Percentiles rank a stretch among this genome's conserved stretches.
Evolutionary conservation across 2,329 filamentous ascomycete genomes (phyloP).

Genomic region (Zymoseptoria passerinii): DNA sequence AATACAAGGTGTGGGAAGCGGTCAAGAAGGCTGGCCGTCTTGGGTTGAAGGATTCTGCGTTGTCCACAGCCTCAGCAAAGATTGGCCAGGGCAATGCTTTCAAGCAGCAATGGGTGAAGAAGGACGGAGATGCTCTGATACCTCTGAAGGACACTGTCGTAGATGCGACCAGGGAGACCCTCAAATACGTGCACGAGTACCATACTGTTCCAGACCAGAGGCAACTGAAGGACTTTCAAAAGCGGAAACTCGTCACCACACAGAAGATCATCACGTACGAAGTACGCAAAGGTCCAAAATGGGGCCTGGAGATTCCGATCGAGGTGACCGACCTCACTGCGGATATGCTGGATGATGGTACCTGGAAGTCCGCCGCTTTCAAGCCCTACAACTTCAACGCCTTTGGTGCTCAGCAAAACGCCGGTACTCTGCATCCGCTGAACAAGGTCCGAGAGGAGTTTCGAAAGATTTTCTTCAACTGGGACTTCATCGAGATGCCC

Average conservation of each 20-base stretch:
- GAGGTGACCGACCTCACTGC: constrained; percentile 92
- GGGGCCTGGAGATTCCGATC: constrained; percentile 76
- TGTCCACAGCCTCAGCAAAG: constrained; percentile 69
- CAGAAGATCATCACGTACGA: constrained; percentile 81
- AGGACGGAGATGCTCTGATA: constrained; percentile 48
- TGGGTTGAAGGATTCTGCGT: constrained; percentile 42
- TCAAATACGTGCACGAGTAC: constrained; percentile 63
- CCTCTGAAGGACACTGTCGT: constrained; percentile 61
- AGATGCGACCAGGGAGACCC: constrained; percentile 68
- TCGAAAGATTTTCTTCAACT: constrained; percentile 97
- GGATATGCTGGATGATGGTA: constrained; percentile 79
- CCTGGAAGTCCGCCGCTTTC: constrained; percentile 88
- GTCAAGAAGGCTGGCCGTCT: constrained; percentile 39
- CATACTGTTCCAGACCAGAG: constrained; percentile 65
- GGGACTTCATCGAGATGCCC: constrained; percentile 98
- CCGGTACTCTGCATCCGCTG: constrained; percentile 47
- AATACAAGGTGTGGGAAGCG: constrained; percentile 44
- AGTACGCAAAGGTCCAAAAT: constrained; percentile 78
- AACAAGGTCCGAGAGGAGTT: constrained; percentile 96
- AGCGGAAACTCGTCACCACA: constrained; percentile 78
- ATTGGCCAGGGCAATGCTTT: constrained; percentile 94
- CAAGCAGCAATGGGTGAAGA: constrained; percentile 62
- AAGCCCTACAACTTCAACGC: constrained; percentile 77
- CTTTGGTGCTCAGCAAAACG: constrained; percentile 50
- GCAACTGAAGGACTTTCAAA: constrained; percentile 71